A percentile compares a stretch with the other conserved stretches of the same genome.
Evolutionary conservation across 2,329 filamentous ascomycete species (phyloP).

Genomic region (Raffaelea ambrosiae): DNA sequence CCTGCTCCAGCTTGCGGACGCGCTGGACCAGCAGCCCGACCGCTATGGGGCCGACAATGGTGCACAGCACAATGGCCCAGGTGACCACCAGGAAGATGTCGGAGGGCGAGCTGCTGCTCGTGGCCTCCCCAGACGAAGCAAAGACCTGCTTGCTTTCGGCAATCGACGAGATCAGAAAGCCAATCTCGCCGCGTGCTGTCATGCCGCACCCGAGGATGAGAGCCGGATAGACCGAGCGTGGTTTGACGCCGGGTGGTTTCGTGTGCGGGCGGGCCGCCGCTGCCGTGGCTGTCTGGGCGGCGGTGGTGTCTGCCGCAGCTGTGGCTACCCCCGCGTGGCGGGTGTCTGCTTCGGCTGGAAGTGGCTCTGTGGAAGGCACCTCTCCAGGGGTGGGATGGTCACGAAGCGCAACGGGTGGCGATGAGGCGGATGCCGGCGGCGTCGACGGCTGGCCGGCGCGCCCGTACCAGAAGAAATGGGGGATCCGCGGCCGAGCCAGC

Average conservation of each 20-base stretch:
- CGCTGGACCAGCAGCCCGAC: conserved; percentile 37
- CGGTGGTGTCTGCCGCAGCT: too few species aligned
- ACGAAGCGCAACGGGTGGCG: too few species aligned
- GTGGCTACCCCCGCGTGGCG: background rate
- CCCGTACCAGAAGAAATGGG: too few species aligned
- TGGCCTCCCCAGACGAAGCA: background rate
- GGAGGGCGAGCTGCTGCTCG: too few species aligned
- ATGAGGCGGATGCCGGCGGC: too few species aligned
- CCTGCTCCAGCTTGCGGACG: conserved; percentile 24
- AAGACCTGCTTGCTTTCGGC: conserved; percentile 47
- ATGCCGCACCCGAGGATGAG: conserved; percentile 59
- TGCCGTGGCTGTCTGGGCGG: background rate
- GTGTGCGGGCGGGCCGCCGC: too few species aligned
- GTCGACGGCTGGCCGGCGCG: too few species aligned
- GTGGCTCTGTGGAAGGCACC: too few species aligned
- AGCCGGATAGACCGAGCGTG: conserved; percentile 57
- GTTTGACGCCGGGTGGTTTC: conserved; percentile 29
- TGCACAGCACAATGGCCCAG: conserved; percentile 49
- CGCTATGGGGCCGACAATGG: conserved; percentile 39
- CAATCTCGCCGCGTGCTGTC: conserved; percentile 72
- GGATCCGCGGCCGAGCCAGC: too few species aligned
- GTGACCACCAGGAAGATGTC: conserved; percentile 43
- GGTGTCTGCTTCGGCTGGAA: too few species aligned
- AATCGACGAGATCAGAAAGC: conserved; percentile 64
- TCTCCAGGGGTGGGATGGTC: too few species aligned